Evolutionary conservation across 2,329 filamentous ascomycete species (phyloP).

Genomic region (Aspergillus amoenus): DNA sequence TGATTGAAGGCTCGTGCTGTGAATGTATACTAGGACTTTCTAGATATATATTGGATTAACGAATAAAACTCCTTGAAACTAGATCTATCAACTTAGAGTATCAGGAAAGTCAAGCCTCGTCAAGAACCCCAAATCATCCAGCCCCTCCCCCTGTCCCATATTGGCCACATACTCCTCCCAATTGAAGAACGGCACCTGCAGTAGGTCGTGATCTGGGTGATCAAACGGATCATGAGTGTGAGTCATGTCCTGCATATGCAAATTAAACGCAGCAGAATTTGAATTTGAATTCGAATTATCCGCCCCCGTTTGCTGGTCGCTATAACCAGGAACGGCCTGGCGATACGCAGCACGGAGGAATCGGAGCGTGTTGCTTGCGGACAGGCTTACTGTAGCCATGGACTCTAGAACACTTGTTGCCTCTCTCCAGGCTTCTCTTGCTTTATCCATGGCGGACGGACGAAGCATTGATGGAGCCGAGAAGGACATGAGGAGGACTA

Average conservation of each 20-base stretch:
- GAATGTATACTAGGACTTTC: neutral
- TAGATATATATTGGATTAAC: no score
- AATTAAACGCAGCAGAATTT: neutral
- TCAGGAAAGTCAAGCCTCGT: neutral
- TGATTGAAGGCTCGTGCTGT: neutral
- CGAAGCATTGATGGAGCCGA: constrained; percentile 24
- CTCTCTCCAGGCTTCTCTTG: constrained; percentile 25
- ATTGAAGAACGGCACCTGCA: neutral
- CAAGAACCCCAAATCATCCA: constrained; percentile 8
- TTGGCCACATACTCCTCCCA: constrained; percentile 3
- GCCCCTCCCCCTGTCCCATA: neutral
- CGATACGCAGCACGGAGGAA: constrained; percentile 17
- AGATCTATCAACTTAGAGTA: neutral
- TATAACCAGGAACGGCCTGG: neutral
- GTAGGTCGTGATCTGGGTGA: neutral
- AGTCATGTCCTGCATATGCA: neutral
- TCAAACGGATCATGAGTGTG: neutral
- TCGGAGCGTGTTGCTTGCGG: constrained; percentile 29
- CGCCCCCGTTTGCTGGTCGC: no score
- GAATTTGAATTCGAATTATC: no score
- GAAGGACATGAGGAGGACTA: constrained; percentile 33
- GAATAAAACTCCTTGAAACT: no score
- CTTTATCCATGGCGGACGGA: constrained; percentile 13
- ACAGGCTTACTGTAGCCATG: constrained; percentile 30
- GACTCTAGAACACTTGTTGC: constrained; percentile 26